Percentiles rank a stretch among this genome's conserved stretches.
Conservation (phyloP, 768 basidiomycete species). For the Trametes cingulata region DNA sequence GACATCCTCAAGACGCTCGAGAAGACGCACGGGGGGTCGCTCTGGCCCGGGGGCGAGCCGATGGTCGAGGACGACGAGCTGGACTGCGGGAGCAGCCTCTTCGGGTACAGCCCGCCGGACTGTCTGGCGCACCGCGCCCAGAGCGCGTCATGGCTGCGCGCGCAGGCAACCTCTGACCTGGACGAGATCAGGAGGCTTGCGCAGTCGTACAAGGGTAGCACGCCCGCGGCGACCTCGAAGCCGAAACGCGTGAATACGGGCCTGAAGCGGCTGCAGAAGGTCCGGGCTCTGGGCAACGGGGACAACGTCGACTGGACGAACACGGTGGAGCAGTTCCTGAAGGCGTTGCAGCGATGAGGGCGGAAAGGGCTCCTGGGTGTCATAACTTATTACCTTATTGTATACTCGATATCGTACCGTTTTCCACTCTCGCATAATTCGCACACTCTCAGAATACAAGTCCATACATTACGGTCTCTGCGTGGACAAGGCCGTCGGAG, state of each 20-base stretch:
- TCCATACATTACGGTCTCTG: too few species aligned
- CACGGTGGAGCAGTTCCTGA: conserved; percentile 25
- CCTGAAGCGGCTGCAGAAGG: conserved; percentile 18
- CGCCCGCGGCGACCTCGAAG: conserved; percentile 33
- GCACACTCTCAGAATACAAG: too few species aligned
- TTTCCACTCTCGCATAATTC: neutral
- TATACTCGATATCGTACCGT: conserved; percentile 1
- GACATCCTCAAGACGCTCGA: conserved; percentile 66
- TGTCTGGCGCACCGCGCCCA: conserved; percentile 66
- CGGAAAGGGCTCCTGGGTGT: neutral
- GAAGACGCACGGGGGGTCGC: conserved; percentile 69
- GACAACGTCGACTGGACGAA: conserved; percentile 27
- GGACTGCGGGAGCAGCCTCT: conserved; percentile 36
- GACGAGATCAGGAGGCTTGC: conserved; percentile 71
- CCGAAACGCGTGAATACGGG: conserved; percentile 19
- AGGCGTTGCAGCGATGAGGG: conserved; percentile 3
- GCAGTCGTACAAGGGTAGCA: conserved; percentile 40
- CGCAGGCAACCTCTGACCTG: conserved; percentile 74
- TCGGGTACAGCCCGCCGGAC: conserved; percentile 57
- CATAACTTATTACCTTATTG: conserved; percentile 20
- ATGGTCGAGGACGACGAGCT: conserved; percentile 44
- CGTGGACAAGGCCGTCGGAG: too few species aligned
- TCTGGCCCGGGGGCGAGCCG: conserved; percentile 57
- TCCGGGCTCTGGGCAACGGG: conserved; percentile 21
- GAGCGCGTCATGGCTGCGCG: conserved; percentile 67